Evolutionary conservation across 2,329 filamentous ascomycete genomes (phyloP), one percentile per base, ranked within the genome.

Genomic region (Alternaria sp.): DNA sequence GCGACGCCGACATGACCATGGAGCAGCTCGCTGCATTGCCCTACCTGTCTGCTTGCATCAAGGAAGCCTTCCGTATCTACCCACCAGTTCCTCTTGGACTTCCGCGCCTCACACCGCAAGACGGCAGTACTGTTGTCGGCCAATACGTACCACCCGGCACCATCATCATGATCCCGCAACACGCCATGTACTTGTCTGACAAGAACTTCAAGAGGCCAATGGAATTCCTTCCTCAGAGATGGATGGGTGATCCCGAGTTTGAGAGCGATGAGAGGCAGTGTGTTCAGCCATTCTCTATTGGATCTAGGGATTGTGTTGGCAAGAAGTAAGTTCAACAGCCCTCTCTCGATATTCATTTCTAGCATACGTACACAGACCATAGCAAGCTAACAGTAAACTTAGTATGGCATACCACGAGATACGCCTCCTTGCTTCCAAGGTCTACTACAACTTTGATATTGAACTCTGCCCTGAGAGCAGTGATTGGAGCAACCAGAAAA

Each of bases 261-360:
- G 69, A 62, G 0, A 63, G 66, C 13, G 77, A 80, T 36, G 68
- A 78, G 23, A 74, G 72, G 46, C 71, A 68, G 6, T 81, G 73
- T n/a, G 61, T 83, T 12, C 79, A 84, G 25, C 74, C 83, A 1
- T 86, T 86, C 66, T 81, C 78, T 1, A 73, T 80, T 30, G 84
- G 84, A 0, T 75, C 81, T 0, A 72, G 83, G 30, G 75, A 80
- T 45, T 80, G 78, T 51, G 43, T 80, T 19, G 78, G 77, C 4
- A 79, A 78, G 65, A 79, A 79, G 77, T 79, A 69, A 62, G 76
- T 73, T 71, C 4, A 15, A 17, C n/a, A 7, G 12, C 11, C n/a
- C 21, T 17, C 32, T 32, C 17, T 30, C 12, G 28, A 28, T 28
- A 28, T 28, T 11, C 26, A 28, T 28, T 28, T 11, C 10, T 28